Conservation (phyloP, 164 flowering plant species). For the Sedum album region DNA sequence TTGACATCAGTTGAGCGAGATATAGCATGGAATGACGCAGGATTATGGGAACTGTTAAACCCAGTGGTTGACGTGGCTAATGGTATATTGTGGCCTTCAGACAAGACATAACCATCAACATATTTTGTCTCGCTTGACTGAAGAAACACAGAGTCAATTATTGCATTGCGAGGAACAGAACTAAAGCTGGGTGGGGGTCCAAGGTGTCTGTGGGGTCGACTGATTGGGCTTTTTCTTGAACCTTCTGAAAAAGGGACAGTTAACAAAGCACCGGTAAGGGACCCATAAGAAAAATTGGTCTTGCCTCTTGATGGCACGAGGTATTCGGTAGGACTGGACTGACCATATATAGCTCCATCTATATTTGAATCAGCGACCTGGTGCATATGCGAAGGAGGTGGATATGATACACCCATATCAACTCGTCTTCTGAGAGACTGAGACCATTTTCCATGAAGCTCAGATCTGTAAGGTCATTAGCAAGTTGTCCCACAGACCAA, state of each 20-base stretch:
- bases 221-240: slow-evolving; percentile 54
- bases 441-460: slow-evolving; percentile 45
- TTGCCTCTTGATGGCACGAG: neutral
- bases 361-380: slow-evolving; percentile 21
- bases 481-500: slow-evolving; percentile 38
- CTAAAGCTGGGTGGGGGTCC: slow-evolving; percentile 96
- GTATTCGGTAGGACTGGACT: slow-evolving; percentile 17
- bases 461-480: slow-evolving; percentile 38
- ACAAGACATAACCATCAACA: slow-evolving; percentile 83
- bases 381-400: slow-evolving; percentile 29
- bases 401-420: slow-evolving; percentile 21
- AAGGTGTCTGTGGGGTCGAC: slow-evolving; percentile 70
- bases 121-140: slow-evolving; percentile 29
- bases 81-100: slow-evolving; percentile 71
- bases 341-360: slow-evolving; percentile 19
- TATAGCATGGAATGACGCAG: slow-evolving; percentile 17
- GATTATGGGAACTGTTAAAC: slow-evolving; percentile 19
- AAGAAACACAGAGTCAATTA: slow-evolving; percentile 24
- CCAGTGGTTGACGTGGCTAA: slow-evolving; percentile 24
- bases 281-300: slow-evolving; percentile 30
- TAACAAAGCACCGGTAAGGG: slow-evolving; percentile 16
- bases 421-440: slow-evolving; percentile 27
- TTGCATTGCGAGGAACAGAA: slow-evolving; percentile 39
- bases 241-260: slow-evolving; percentile 21
- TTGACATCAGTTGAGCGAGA: slow-evolving; percentile 20